phyloP scores from a whole-genome alignment of 805 yeast genomes.

The Cyberlindnera misumaiensis region DNA sequence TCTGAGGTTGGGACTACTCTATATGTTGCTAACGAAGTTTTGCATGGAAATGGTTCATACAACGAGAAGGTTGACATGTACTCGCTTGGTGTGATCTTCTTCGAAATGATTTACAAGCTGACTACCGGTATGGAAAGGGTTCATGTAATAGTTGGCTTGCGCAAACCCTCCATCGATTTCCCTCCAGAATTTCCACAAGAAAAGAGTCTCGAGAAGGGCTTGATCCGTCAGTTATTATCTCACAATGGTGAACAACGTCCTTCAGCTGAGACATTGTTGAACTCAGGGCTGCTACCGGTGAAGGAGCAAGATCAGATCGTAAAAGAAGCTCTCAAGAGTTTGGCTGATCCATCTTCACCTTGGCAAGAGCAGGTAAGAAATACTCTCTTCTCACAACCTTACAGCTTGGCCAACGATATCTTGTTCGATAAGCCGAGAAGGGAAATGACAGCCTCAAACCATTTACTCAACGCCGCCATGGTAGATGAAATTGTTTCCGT shows the following conservation, averaged over 20 bases:
- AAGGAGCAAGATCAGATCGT: slow-evolving; percentile 87
- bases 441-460: slow-evolving; percentile 34
- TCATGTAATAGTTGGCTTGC: slow-evolving; percentile 54
- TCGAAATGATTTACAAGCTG: slow-evolving; percentile 85
- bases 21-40: slow-evolving; percentile 86
- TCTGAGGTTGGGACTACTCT: slow-evolving; percentile 92
- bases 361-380: slow-evolving; percentile 92
- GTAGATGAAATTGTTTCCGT: slow-evolving; percentile 52
- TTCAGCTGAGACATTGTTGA: slow-evolving; percentile 64
- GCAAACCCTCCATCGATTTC: slow-evolving; percentile 55
- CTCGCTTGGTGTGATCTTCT: slow-evolving; percentile 88
- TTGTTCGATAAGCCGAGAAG: slow-evolving; percentile 54
- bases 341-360: slow-evolving; percentile 86
- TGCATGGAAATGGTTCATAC: slow-evolving; percentile 66
- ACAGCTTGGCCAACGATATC: slow-evolving; percentile 76
- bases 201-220: slow-evolving; percentile 54
- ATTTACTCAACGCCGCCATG: slow-evolving; percentile 53
- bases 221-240: slow-evolving; percentile 60
- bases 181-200: slow-evolving; percentile 59
- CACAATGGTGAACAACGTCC: slow-evolving; percentile 81
- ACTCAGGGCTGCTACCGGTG: slow-evolving; percentile 80
- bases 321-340: slow-evolving; percentile 76
- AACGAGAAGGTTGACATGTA: slow-evolving; percentile 95
- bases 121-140: slow-evolving; percentile 95
- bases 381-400: slow-evolving; percentile 78